Base-by-base conservation (phyloP, 139 green algal species). In the Chlamydomonas schloesseri region DNA sequence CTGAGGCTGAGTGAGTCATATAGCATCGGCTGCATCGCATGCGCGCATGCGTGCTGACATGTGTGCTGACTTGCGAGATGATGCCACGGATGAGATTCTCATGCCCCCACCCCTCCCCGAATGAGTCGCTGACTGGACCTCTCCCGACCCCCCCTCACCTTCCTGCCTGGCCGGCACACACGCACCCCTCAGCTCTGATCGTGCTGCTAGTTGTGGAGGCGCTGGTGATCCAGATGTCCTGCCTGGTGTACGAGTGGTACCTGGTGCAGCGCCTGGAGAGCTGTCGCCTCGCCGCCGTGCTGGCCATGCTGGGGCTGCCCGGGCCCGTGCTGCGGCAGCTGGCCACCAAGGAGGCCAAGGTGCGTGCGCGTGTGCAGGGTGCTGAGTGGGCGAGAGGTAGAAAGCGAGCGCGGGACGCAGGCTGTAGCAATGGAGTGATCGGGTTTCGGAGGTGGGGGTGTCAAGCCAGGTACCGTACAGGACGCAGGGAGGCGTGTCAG, bases 291-390 rank as follows among this genome's bases (percentile, higher is more conserved):
- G n/a, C 57, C 11, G 79, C 72, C 55, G 37, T 84, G 10, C 60
- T 85, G 75, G 75, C 75, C 31, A 73, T 89, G 55, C 37, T 86
- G 15, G 84, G 76, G 20, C 70, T 89, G 76, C 84, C 84, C 6
- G 84, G 84, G 29, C 84, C 84, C 33, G 47, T 89, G 26, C 76
- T 89, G 18, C 36, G 75, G 26, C 69, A 80, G n/a, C 36, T 89
- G 53, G 34, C 65, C 5, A 80, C 53, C 28, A 62, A 47, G 14
- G 65, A 70, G 18, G 58, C 42, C 28, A 88, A 73, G 83, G 73
- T 88, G 57, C 2, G 42, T 13, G 42, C 6, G 42, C 5, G 42
- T 5, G 42, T 50, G 42, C n/a, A n/a, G n/a, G n/a, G n/a, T n/a
- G n/a, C n/a, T 57, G 14, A 57, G 50, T 14, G 50, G 50, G 50